Base-by-base conservation (phyloP, 2,329 filamentous ascomycete genomes). In the Pseudogymnoascus sp. region DNA sequence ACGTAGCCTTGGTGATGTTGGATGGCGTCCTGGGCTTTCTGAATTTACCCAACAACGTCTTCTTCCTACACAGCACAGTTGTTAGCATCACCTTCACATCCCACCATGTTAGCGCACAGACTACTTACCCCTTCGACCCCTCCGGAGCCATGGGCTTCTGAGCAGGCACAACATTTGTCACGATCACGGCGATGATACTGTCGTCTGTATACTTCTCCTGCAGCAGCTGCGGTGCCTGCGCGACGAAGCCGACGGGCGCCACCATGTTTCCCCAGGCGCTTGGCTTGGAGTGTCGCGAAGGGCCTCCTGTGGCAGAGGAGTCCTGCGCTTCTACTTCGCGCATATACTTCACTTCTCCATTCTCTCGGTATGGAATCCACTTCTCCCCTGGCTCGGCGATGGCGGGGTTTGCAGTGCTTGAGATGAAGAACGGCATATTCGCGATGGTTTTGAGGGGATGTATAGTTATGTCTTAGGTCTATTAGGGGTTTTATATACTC, bases 121-220 rank as follows among this genome's bases (percentile, higher is more conserved):
- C 5, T 12, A 55, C 48, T 33, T 8, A 55, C 48, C 29, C 31
- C 29, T 25, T 15, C 21, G n/a, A 55, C 48, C 29, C 31, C 29
- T 25, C 25, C 21, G n/a, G 37, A 2, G 4, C 21, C 31, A 13
- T 36, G 6, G 31, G 45, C 35, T 18, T 39, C 27, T 66, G 61
- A 3, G 48, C 33, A 1, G 60, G 48, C 9, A 66, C 61, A 31
- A 66, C 61, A 35, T 64, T 61, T 7, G 64, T 63, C 3, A 72
- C 58, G 37, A 72, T 71, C 1, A 67, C 70, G 0, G 70, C 68
- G 8, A 72, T 70, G 15, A 72, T 66, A 8, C 65, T 67, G 9
- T 72, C 70, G 35, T 72, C 70, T 10, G 69, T 71, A 39, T 70
- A 67, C 4, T 65, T 63, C 37, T 61, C 64, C 3, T 65, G 69